phyloP scores from a whole-genome alignment of 164 flowering plant species.

The Stephania japonica region DNA sequence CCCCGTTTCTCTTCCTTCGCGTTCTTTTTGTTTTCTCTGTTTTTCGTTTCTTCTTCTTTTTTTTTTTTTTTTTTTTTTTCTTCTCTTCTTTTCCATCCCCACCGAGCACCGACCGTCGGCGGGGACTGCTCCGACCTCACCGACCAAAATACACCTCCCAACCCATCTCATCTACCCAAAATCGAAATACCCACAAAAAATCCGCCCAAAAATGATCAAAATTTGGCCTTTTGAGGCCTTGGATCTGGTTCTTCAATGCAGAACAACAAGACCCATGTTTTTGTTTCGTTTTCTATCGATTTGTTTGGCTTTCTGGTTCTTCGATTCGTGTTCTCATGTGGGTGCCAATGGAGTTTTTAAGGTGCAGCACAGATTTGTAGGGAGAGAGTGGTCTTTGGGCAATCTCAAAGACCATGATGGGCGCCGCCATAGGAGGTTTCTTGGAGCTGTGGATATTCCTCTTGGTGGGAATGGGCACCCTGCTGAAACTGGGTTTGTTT shows the following conservation, averaged over 20 bases:
- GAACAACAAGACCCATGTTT: not conserved
- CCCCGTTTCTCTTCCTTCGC: not conserved
- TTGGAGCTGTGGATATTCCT: constrained; percentile 61
- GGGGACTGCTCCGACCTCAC: not conserved
- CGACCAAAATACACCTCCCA: not conserved
- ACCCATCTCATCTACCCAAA: not conserved
- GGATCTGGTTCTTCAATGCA: not conserved
- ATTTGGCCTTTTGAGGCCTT: not conserved
- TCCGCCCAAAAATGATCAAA: not conserved
- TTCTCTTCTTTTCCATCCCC: not conserved
- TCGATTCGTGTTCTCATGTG: not conserved
- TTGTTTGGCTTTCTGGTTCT: not conserved
- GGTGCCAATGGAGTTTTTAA: constrained; percentile 28
- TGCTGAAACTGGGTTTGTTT: constrained; percentile 46
- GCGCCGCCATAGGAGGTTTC: constrained; percentile 45
- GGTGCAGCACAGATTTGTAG: constrained; percentile 52
- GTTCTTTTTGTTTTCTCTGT: not conserved
- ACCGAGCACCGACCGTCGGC: not conserved
- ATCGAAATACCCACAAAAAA: not conserved
- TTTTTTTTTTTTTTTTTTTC: not conserved
- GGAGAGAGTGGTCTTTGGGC: constrained; percentile 30
- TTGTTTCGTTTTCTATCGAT: not conserved
- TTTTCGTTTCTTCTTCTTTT: not conserved
- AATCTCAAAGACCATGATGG: constrained; percentile 51
- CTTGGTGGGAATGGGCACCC: constrained; percentile 66